Percentiles rank a stretch among this genome's conserved stretches.
These are phyloP conservation scores for Wallacemonas rigidus DNA, from an alignment of 208 protist genomes.

Conservation along the genomic window DNA sequence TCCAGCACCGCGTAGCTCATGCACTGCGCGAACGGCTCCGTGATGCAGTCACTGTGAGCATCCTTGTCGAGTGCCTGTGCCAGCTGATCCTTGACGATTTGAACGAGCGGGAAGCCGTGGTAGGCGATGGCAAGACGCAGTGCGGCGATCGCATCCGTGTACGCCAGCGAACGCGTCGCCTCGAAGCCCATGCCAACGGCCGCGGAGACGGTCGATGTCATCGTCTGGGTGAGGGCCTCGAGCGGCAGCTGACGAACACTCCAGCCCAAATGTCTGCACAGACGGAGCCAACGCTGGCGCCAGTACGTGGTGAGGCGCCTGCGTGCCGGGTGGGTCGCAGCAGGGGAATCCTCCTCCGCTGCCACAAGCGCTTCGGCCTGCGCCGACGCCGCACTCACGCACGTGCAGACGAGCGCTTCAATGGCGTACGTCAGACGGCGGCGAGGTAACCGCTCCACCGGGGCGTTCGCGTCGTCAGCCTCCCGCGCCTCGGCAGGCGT, in stretches of 20 bases:
- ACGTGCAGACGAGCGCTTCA: slow-evolving; percentile 48
- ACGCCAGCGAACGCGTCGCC: slow-evolving; percentile 19
- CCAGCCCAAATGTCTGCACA: slow-evolving; percentile 67
- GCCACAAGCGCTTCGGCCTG: not conserved
- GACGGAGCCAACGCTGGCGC: slow-evolving; percentile 26
- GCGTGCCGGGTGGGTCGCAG: too few relatives aligned
- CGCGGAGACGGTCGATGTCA: slow-evolving; percentile 19
- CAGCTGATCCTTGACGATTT: slow-evolving; percentile 40
- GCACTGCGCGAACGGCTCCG: slow-evolving; percentile 60
- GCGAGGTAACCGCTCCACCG: slow-evolving; percentile 20
- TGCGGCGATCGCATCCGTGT: slow-evolving; percentile 50
- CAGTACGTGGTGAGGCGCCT: not conserved
- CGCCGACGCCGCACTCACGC: slow-evolving; percentile 26
- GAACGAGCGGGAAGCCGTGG: slow-evolving; percentile 60
- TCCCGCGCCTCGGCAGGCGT: not conserved
- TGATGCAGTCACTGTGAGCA: not conserved
- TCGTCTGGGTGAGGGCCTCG: slow-evolving; percentile 40
- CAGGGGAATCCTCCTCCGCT: not conserved
- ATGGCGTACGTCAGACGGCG: slow-evolving; percentile 43
- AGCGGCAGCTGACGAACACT: slow-evolving; percentile 50
- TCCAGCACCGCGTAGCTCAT: slow-evolving; percentile 77
- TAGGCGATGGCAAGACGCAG: slow-evolving; percentile 62
- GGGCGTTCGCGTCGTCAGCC: not conserved
- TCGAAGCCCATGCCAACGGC: slow-evolving; percentile 17
- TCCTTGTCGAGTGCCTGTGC: slow-evolving; percentile 3